Percentiles rank a stretch among this genome's conserved stretches.
Conservation (phyloP, 257 asterid species). For the Eustoma russellianum region DNA sequence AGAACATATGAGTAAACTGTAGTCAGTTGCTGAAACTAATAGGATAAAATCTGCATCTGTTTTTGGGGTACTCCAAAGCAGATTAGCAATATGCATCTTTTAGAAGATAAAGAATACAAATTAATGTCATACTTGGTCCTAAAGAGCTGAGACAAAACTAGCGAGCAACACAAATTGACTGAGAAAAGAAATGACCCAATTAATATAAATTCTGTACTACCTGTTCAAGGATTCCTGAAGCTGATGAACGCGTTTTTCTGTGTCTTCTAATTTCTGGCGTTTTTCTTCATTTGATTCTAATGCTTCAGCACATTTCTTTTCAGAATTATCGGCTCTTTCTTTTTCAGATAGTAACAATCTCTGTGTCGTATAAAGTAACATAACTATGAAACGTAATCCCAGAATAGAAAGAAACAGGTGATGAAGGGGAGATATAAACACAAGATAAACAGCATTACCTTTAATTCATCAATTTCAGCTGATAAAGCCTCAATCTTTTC, state of each 20-base stretch:
- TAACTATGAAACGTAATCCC: not conserved
- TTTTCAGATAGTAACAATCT: constrained; percentile 55
- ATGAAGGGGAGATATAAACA: constrained; percentile 5
- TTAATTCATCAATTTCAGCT: constrained; percentile 57
- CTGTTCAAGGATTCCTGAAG: constrained; percentile 92
- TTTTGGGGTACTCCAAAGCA: too few species aligned
- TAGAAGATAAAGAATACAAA: too few species aligned
- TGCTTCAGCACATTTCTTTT: constrained; percentile 55
- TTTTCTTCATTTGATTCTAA: constrained; percentile 58
- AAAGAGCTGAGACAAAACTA: too few species aligned
- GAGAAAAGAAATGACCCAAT: not conserved
- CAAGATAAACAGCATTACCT: constrained; percentile 39
- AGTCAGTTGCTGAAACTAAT: too few species aligned
- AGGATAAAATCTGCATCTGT: too few species aligned
- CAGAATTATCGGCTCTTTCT: constrained; percentile 73
- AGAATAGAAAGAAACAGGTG: constrained; percentile 6
- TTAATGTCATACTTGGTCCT: too few species aligned
- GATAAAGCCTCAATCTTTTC: constrained; percentile 61
- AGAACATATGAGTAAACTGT: too few species aligned
- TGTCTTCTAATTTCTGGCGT: constrained; percentile 77
- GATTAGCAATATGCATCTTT: too few species aligned
- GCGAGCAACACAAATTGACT: not conserved
- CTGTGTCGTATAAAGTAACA: constrained; percentile 29
- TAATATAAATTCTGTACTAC: constrained; percentile 26
- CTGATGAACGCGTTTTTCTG: constrained; percentile 67